Percentiles rank a stretch among this genome's conserved stretches.
Evolutionary conservation across 169 alveolate species (phyloP).

Genomic region (Besnoitia besnoiti): DNA sequence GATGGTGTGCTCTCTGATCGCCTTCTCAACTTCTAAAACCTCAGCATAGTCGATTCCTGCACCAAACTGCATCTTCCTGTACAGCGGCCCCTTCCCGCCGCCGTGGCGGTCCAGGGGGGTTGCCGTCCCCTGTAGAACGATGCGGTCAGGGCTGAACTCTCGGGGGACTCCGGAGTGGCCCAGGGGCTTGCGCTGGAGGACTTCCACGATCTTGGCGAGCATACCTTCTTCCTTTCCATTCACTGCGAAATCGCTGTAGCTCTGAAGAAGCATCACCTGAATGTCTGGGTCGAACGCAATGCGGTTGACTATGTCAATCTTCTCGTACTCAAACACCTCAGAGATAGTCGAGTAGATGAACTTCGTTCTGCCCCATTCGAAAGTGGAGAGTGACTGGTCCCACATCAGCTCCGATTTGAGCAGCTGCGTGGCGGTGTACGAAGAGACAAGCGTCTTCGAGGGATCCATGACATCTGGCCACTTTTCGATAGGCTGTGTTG

Average conservation of each 20-base stretch:
- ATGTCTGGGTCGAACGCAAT: conserved; percentile 22
- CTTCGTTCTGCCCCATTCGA: conserved; percentile 35
- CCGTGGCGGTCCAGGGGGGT: not conserved
- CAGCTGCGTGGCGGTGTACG: conserved; percentile 49
- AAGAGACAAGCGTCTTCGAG: not conserved
- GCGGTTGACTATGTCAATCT: not conserved
- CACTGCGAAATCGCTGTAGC: conserved; percentile 19
- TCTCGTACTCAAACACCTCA: conserved; percentile 34
- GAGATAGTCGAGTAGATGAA: conserved; percentile 28
- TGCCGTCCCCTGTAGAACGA: conserved; percentile 19
- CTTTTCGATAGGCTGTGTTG: not conserved
- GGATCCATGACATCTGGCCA: conserved; percentile 44
- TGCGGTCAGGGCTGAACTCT: not conserved
- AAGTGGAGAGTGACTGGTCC: conserved; percentile 33
- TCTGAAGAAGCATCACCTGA: conserved; percentile 36
- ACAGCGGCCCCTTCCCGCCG: conserved; percentile 30
- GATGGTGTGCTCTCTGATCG: conserved; percentile 10
- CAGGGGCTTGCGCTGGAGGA: conserved; percentile 14
- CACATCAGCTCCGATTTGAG: conserved; percentile 27
- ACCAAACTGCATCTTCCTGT: conserved; percentile 25
- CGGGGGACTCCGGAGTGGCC: conserved; percentile 37
- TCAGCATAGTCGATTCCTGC: conserved; percentile 19
- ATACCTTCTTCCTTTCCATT: conserved; percentile 34
- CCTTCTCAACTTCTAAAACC: conserved; percentile 12
- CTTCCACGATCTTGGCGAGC: not conserved